Conservation (phyloP, 805 yeast genomes). For the Yarrowia deformans region DNA sequence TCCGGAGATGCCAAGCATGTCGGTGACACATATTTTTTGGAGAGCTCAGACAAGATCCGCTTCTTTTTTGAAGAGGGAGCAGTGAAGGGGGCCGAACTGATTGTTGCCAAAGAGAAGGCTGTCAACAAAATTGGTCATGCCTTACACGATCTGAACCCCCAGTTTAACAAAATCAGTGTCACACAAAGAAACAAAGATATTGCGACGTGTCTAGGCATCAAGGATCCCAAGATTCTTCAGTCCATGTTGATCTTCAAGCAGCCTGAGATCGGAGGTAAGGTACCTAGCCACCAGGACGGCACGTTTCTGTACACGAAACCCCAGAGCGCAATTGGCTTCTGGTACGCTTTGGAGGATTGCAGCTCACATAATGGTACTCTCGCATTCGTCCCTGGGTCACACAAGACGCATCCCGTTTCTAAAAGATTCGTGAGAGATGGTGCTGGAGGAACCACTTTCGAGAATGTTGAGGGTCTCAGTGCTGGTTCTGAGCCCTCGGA, state of each 20-base stretch:
- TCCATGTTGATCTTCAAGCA: conserved; percentile 83
- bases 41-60: conserved; percentile 71
- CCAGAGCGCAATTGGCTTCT: conserved; percentile 74
- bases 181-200: conserved; percentile 59
- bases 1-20: conserved; percentile 61
- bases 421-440: conserved; percentile 65
- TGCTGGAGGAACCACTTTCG: conserved; percentile 63
- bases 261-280: conserved; percentile 74
- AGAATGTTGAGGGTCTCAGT: conserved; percentile 50
- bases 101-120: conserved; percentile 61
- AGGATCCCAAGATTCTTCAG: conserved; percentile 76
- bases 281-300: conserved; percentile 80
- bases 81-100: conserved; percentile 59
- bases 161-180: conserved; percentile 61
- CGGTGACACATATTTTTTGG: conserved; percentile 75
- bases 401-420: conserved; percentile 61
- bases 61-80: conserved; percentile 78
- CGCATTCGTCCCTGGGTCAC: conserved; percentile 74
- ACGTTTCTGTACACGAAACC: conserved; percentile 77
- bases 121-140: conserved; percentile 85
- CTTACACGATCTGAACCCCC: conserved; percentile 62
- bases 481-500: conserved; percentile 49
- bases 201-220: conserved; percentile 59
- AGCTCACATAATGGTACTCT: conserved; percentile 71
- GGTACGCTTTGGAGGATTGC: conserved; percentile 84